These are phyloP conservation scores for Penstemon newberryi DNA, from an alignment of 257 asterid species.

Conservation along the genomic window DNA sequence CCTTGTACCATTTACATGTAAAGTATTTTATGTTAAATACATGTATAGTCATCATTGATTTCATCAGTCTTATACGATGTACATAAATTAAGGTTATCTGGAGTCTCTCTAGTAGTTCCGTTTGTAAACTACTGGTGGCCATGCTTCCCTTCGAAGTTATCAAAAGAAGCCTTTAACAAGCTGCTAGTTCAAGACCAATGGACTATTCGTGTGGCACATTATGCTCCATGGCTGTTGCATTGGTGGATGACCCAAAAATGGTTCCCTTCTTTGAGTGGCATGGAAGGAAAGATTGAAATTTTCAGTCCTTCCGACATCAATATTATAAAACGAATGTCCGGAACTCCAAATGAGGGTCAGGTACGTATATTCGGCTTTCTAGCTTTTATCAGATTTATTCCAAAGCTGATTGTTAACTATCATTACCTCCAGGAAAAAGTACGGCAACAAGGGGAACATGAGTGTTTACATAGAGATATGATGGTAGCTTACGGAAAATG, in stretches of 20 bases:
- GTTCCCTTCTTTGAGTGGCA: conserved; percentile 58
- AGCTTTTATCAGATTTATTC: background rate
- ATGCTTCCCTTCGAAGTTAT: conserved; percentile 53
- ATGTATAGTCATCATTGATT: background rate
- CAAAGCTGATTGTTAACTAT: background rate
- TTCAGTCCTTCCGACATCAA: conserved; percentile 60
- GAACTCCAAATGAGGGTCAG: conserved; percentile 49
- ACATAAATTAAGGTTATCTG: conserved; percentile 52
- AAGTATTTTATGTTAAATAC: background rate
- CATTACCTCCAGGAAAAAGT: conserved; percentile 48
- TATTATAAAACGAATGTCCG: conserved; percentile 44
- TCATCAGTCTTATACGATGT: background rate
- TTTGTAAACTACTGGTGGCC: conserved; percentile 76
- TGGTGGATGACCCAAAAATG: conserved; percentile 93
- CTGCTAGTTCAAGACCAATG: conserved; percentile 45
- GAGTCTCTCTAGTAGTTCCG: conserved; percentile 79
- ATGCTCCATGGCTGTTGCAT: conserved; percentile 71
- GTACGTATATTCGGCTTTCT: conserved; percentile 50
- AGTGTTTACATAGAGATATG: conserved; percentile 59
- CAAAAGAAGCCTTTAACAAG: conserved; percentile 38
- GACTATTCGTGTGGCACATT: conserved; percentile 61
- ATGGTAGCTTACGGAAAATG: conserved; percentile 50
- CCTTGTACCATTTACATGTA: background rate
- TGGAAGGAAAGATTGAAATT: conserved; percentile 44
- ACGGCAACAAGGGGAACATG: conserved; percentile 66